phyloP scores from a whole-genome alignment of 768 basidiomycete species.

The Mycena olivaceomarginata region DNA sequence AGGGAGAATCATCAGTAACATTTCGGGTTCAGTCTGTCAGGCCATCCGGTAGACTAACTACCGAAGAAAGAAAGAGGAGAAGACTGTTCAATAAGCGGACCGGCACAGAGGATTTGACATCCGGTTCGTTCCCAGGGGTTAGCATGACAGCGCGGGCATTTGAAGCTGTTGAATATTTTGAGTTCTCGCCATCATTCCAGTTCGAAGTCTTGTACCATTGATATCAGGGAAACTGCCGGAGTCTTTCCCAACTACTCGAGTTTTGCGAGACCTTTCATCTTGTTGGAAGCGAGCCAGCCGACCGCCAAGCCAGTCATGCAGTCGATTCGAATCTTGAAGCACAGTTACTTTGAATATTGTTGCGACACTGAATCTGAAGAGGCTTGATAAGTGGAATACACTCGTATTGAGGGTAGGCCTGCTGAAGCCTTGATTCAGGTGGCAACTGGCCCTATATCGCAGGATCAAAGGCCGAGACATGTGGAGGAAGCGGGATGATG shows the following conservation, averaged over 20 bases:
- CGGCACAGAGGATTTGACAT: slow-evolving; percentile 1
- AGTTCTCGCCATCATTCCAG: not conserved
- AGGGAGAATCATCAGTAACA: not conserved
- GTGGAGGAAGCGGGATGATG: too few relatives aligned
- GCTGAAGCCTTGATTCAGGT: not conserved
- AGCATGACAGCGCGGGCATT: not conserved
- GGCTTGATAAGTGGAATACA: not conserved
- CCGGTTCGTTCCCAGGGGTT: not conserved
- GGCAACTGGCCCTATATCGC: not conserved
- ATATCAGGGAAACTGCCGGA: not conserved
- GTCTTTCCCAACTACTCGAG: not conserved
- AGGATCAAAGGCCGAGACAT: too few relatives aligned
- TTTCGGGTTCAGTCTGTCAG: not conserved
- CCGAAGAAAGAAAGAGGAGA: not conserved
- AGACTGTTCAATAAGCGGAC: not conserved
- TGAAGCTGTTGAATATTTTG: not conserved
- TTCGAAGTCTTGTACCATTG: not conserved
- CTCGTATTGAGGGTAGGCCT: not conserved
- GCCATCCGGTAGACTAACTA: not conserved
- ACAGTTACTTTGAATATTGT: slow-evolving; percentile 1
- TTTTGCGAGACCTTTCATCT: slow-evolving; percentile 2
- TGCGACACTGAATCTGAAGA: slow-evolving; percentile 2
- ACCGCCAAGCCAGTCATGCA: slow-evolving; percentile 4
- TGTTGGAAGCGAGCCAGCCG: slow-evolving; percentile 1
- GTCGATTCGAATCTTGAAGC: slow-evolving; percentile 1